phyloP scores from a whole-genome alignment of 2,329 filamentous ascomycete species.

The Talaromyces funiculosus region DNA sequence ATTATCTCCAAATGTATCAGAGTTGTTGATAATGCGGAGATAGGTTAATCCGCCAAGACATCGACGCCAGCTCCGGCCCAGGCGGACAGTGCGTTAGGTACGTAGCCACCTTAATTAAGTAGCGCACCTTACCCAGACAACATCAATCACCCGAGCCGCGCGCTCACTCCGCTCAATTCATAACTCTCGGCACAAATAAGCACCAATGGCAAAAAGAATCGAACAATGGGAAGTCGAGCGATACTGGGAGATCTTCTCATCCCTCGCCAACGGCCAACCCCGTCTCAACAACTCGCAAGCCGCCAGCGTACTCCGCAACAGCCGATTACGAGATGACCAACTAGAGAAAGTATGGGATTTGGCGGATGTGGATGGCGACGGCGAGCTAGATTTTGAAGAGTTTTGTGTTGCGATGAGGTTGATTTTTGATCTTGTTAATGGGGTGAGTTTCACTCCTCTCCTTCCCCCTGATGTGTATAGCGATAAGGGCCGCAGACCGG shows the following conservation, averaged over 20 bases:
- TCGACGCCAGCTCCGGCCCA: neutral
- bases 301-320: constrained; percentile 67
- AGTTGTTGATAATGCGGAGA: neutral
- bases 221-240: constrained; percentile 70
- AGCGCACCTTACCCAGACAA: neutral
- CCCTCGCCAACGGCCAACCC: constrained; percentile 58
- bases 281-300: constrained; percentile 65
- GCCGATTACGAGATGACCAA: constrained; percentile 68
- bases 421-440: constrained; percentile 95
- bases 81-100: neutral
- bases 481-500: neutral
- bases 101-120: neutral
- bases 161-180: neutral
- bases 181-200: neutral
- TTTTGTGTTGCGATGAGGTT: constrained; percentile 98
- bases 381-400: constrained; percentile 97
- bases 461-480: neutral
- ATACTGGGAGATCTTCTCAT: constrained; percentile 75
- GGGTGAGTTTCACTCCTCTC: constrained; percentile 52
- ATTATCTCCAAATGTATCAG: no score
- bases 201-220: constrained; percentile 45
- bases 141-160: neutral
- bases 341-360: constrained; percentile 98
- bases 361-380: constrained; percentile 94
- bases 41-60: constrained; percentile 1